Base-by-base conservation (phyloP, 805 yeast genomes). In the Torulaspora franciscae region DNA sequence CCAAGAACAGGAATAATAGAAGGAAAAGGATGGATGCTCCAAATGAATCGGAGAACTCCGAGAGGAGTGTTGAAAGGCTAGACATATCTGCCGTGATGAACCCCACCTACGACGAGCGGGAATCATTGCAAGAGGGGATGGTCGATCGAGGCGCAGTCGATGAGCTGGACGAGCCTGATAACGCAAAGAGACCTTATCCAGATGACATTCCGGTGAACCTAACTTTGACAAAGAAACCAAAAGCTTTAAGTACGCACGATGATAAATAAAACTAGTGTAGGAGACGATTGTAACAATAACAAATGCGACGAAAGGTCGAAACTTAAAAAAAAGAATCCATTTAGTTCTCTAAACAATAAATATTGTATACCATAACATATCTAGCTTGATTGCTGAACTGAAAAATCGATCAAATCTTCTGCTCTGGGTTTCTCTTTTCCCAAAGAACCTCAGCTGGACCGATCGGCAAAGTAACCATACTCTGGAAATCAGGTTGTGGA, bases 401-500 rank as follows among this genome's bases (percentile, higher is more conserved):
- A 32, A 39, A 23, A 35, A 32, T 33, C 23, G 36, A 17, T 47
- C 43, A 55, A 28, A 55, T 37, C 32, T 42, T 43, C 43, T 55
- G 57, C 15, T 48, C 58, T 32, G 62, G 58, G 36, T 58, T 46
- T 75, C 91, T 81, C 69, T 77, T 80, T 65, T 81, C 83, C 88
- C 89, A 85, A 35, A 66, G 61, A 47, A 85, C 77, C 45, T 73
- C 71, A 30, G 91, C 87, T 38, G 95, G 95, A 42, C 76, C 80
- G 56, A 71, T 64, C 41, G 99, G 98, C 60, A 91, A 77, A 17
- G 96, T 86, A 42, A 91, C 96, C 99, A 91, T 91, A 42, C 90
- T 81, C 54, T 83, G 80, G 68, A 79, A 88, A 68, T 89, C 95
- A 45, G 84, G 80, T 8, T 67, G 70, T 42, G 95, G 93, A 22